Conservation (phyloP, 1,284 basidiomycete species). For the Wolfiporia cocos region DNA sequence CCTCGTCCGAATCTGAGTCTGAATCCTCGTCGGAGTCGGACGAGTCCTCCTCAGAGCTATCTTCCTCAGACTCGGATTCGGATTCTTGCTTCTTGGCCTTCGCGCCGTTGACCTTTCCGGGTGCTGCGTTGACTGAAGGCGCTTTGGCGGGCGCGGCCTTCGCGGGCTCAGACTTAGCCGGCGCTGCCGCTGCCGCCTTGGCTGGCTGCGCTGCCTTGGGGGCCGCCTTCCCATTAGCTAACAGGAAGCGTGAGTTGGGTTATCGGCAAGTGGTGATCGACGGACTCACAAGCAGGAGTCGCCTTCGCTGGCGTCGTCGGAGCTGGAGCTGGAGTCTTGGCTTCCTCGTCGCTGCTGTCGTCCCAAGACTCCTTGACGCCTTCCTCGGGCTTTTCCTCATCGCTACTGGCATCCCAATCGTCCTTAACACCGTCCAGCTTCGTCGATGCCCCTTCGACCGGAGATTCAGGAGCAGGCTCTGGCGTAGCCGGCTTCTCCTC, state of each 20-base stretch:
- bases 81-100: constrained; percentile 18
- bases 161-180: constrained; percentile 15
- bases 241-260: not conserved
- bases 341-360: constrained; percentile 70
- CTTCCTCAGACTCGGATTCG: constrained; percentile 23
- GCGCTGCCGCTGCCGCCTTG: constrained; percentile 9
- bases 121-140: constrained; percentile 15
- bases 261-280: not conserved
- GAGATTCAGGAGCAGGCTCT: constrained; percentile 31
- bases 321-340: constrained; percentile 22
- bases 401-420: constrained; percentile 80
- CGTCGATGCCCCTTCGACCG: constrained; percentile 14
- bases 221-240: constrained; percentile 9
- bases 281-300: constrained; percentile 9
- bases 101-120: constrained; percentile 23
- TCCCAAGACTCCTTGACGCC: constrained; percentile 84
- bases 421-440: constrained; percentile 51
- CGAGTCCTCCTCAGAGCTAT: constrained; percentile 5
- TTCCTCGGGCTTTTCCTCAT: constrained; percentile 30
- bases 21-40: constrained; percentile 37
- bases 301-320: constrained; percentile 7
- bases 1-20: constrained; percentile 32
- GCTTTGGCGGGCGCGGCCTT: constrained; percentile 28
- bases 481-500: constrained; percentile 48
- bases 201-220: constrained; percentile 14